Evolutionary conservation across 2,329 filamentous ascomycete genomes (phyloP).

Genomic region (Clarireedia paspali): DNA sequence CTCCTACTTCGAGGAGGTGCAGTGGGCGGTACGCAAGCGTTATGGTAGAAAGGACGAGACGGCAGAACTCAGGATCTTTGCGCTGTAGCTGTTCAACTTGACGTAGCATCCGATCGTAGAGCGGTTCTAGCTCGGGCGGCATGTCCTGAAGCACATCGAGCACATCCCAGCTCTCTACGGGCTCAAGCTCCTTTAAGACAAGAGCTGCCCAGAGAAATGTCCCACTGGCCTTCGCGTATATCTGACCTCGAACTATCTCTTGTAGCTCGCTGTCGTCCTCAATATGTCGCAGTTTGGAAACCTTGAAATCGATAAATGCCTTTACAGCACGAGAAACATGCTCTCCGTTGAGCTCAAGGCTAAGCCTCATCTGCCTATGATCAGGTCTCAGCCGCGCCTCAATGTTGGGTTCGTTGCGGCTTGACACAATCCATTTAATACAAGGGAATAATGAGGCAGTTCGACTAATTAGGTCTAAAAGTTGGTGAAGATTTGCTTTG

Average conservation of each 20-base stretch:
- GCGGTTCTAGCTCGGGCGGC: neutral
- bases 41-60: neutral
- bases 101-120: neutral
- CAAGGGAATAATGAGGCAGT: neutral
- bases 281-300: neutral
- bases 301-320: neutral
- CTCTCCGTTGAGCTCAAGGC: neutral
- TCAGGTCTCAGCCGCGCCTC: neutral
- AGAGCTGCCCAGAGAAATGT: conserved; percentile 1
- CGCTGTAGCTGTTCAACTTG: neutral
- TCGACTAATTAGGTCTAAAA: neutral
- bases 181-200: neutral
- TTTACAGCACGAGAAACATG: neutral
- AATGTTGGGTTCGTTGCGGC: neutral
- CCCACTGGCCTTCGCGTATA: neutral
- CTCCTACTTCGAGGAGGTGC: neutral
- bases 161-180: neutral
- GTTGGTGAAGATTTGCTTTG: neutral
- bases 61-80: neutral
- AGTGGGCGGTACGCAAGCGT: neutral
- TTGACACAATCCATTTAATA: neutral
- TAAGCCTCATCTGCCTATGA: neutral
- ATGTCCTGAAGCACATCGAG: neutral
- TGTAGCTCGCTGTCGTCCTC: neutral
- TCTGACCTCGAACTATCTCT: neutral